A percentile compares a stretch with the other conserved stretches of the same genome.
Conservation (phyloP, 2,329 filamentous ascomycete species). For the Diaporthe vaccinii region DNA sequence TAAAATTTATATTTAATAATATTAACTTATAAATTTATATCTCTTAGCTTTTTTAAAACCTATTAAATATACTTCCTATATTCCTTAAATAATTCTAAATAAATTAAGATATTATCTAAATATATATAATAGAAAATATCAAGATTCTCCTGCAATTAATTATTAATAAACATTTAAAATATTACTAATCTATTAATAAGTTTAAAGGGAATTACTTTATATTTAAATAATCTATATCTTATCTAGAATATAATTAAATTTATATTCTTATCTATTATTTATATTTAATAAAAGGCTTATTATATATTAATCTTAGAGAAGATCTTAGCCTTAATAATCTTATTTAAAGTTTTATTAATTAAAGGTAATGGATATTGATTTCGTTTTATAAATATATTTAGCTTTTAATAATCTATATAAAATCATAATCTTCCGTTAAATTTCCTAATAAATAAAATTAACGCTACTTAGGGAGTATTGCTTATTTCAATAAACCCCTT, state of each 20-base stretch:
- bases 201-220: background rate
- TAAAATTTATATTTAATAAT: background rate
- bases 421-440: background rate
- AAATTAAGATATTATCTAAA: constrained; percentile 16
- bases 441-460: background rate
- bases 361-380: background rate
- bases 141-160: background rate
- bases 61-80: background rate
- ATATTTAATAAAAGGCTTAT: background rate
- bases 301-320: background rate
- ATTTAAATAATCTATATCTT: background rate
- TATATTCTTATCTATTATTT: background rate
- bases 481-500: background rate
- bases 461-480: background rate
- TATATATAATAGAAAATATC: background rate
- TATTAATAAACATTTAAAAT: constrained; percentile 9
- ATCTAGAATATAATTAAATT: background rate
- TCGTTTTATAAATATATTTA: background rate
- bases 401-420: constrained; percentile 8
- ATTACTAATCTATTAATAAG: background rate
- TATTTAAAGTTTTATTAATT: background rate
- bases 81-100: background rate
- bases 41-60: background rate
- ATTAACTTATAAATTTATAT: background rate
- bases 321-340: background rate